Percentiles rank a stretch among this genome's conserved stretches.
Evolutionary conservation across 2,329 filamentous ascomycete species (phyloP).

Genomic region (Trichoderma hamatum): DNA sequence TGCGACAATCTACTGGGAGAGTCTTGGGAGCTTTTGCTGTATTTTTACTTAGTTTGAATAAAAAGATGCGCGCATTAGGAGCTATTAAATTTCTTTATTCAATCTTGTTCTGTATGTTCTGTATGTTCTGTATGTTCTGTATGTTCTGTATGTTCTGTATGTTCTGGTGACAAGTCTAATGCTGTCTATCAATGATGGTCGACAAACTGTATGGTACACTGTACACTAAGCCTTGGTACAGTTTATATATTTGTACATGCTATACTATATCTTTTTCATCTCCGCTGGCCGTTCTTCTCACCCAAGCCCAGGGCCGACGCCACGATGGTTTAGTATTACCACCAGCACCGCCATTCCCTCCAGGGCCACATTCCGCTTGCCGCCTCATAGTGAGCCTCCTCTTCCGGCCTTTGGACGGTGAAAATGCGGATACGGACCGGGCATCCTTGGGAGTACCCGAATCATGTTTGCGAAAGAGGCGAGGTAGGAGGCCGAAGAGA

Average conservation of each 20-base stretch:
- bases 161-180: background rate
- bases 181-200: background rate
- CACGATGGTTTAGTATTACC: background rate
- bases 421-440: background rate
- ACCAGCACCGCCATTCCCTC: background rate
- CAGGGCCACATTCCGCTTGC: slow-evolving; percentile 2
- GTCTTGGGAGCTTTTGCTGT: background rate
- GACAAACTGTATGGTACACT: background rate
- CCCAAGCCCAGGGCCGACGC: slow-evolving; percentile 9
- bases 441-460: background rate
- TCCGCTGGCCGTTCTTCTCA: background rate
- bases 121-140: too few species aligned
- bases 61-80: background rate
- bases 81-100: background rate
- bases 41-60: slow-evolving; percentile 12
- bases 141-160: background rate
- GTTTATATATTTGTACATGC: background rate
- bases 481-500: background rate
- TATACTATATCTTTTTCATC: slow-evolving; percentile 26
- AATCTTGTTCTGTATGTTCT: background rate
- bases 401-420: slow-evolving; percentile 28
- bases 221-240: background rate
- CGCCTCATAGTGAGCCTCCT: slow-evolving; percentile 28
- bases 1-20: slow-evolving; percentile 9
- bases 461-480: background rate